phyloP scores from a whole-genome alignment of 1,284 basidiomycete genomes.

The Golubevia sp. region DNA sequence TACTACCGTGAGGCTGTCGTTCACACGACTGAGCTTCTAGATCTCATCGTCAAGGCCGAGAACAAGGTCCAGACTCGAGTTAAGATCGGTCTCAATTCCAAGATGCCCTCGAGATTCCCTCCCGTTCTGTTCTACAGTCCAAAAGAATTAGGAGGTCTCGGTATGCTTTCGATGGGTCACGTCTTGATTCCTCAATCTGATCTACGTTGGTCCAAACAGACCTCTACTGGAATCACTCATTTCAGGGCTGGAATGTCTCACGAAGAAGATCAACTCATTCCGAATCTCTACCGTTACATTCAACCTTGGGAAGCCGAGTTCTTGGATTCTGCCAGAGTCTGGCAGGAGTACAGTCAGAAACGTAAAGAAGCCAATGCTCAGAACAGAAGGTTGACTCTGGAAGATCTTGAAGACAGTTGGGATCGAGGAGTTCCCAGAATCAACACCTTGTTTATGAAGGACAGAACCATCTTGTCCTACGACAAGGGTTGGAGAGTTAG shows the following conservation, averaged over 20 bases:
- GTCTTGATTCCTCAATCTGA: constrained; percentile 56
- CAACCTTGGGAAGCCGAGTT: constrained; percentile 60
- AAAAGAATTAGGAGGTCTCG: constrained; percentile 57
- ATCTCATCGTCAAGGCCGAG: constrained; percentile 58
- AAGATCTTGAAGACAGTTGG: constrained; percentile 58
- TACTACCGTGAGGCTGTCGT: constrained; percentile 61
- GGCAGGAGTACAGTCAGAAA: constrained; percentile 60
- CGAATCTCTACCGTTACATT: constrained; percentile 60
- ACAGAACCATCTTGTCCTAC: constrained; percentile 59
- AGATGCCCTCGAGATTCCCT: constrained; percentile 61
- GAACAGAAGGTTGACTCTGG: constrained; percentile 64
- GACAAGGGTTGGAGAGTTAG: constrained; percentile 60
- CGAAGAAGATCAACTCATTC: constrained; percentile 65
- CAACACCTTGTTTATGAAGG: constrained; percentile 61
- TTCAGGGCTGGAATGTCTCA: constrained; percentile 98
- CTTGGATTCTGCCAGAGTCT: constrained; percentile 55
- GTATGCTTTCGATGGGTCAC: constrained; percentile 58
- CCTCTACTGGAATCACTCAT: constrained; percentile 69
- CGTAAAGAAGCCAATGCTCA: constrained; percentile 59
- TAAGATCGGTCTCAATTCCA: constrained; percentile 60
- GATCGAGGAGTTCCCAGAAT: constrained; percentile 60
- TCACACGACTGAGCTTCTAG: constrained; percentile 55
- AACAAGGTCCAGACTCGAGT: constrained; percentile 62
- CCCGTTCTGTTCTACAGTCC: constrained; percentile 63
- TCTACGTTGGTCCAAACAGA: constrained; percentile 56